Evolutionary conservation across 139 green algal genomes (phyloP).

Genomic region (Coelastrella sp.): DNA sequence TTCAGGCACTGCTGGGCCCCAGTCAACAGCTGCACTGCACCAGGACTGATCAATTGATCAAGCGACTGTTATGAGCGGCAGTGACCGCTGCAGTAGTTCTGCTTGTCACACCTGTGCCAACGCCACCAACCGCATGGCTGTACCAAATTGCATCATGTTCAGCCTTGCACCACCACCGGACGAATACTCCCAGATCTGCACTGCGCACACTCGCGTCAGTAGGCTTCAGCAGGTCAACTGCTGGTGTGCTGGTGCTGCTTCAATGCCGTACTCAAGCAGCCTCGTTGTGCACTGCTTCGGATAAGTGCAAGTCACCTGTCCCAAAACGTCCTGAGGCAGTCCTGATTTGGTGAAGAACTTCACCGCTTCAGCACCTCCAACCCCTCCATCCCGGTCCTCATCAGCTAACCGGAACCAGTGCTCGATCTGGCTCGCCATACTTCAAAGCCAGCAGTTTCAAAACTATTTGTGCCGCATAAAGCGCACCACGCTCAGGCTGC

Average conservation of each 20-base stretch:
- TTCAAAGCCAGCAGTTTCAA: too few species aligned
- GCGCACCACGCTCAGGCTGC: too few species aligned
- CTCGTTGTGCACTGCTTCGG: too few species aligned
- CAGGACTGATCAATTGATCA: too few species aligned
- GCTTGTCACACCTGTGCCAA: slow-evolving; percentile 77
- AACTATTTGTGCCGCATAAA: too few species aligned
- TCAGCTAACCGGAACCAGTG: slow-evolving; percentile 82
- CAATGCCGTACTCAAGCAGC: too few species aligned
- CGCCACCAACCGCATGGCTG: slow-evolving; percentile 84
- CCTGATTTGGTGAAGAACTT: slow-evolving; percentile 84
- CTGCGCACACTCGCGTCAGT: too few species aligned
- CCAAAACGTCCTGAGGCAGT: slow-evolving; percentile 78
- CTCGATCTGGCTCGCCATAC: slow-evolving; percentile 55
- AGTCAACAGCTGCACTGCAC: too few species aligned
- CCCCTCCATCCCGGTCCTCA: slow-evolving; percentile 68
- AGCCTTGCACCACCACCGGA: slow-evolving; percentile 77
- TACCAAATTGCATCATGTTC: slow-evolving; percentile 84
- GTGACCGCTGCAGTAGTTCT: not conserved
- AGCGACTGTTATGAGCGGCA: too few species aligned
- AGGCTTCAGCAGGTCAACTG: not conserved
- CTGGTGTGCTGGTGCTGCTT: not conserved
- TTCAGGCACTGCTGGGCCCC: too few species aligned
- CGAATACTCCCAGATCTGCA: slow-evolving; percentile 89
- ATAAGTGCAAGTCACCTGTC: slow-evolving; percentile 68
- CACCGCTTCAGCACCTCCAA: slow-evolving; percentile 85